phyloP scores from a whole-genome alignment of 2,329 filamentous ascomycete species.

The Sclerotinia subarctica region DNA sequence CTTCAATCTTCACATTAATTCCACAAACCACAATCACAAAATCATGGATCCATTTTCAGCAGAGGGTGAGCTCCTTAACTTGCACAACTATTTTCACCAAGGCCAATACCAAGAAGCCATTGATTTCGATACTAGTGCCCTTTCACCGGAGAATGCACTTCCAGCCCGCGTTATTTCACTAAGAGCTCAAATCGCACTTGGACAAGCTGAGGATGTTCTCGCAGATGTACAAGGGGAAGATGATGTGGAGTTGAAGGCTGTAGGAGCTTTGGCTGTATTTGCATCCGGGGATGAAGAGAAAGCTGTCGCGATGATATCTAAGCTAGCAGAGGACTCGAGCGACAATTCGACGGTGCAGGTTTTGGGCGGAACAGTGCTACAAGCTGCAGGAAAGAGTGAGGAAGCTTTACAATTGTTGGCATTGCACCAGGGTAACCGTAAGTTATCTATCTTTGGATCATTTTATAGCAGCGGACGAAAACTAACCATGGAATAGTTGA shows the following conservation, averaged over 20 bases:
- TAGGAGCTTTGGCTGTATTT: conserved; percentile 71
- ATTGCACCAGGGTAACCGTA: conserved; percentile 83
- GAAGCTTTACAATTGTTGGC: conserved; percentile 76
- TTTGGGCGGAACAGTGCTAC: conserved; percentile 75
- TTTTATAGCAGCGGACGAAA: neutral
- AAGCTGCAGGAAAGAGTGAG: conserved; percentile 76
- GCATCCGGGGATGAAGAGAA: conserved; percentile 56
- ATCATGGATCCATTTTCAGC: conserved; percentile 67
- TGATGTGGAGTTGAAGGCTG: conserved; percentile 71
- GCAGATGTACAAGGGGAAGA: conserved; percentile 62
- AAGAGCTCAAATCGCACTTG: conserved; percentile 79
- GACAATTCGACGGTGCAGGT: conserved; percentile 83
- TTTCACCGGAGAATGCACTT: conserved; percentile 74
- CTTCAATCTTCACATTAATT: conserved; percentile 12
- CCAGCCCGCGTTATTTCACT: conserved; percentile 75
- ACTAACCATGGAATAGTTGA: conserved; percentile 48
- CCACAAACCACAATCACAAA: conserved; percentile 17
- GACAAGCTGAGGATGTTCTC: conserved; percentile 71
- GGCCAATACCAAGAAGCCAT: conserved; percentile 85
- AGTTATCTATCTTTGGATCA: conserved; percentile 36
- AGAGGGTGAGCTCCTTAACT: conserved; percentile 69
- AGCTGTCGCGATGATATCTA: conserved; percentile 62
- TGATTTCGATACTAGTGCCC: conserved; percentile 76
- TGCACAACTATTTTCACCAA: conserved; percentile 68
- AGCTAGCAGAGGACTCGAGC: conserved; percentile 61